These are phyloP conservation scores for Exophiala lecanii-corni DNA, from an alignment of 2,329 filamentous ascomycete species.

Conservation along the genomic window DNA sequence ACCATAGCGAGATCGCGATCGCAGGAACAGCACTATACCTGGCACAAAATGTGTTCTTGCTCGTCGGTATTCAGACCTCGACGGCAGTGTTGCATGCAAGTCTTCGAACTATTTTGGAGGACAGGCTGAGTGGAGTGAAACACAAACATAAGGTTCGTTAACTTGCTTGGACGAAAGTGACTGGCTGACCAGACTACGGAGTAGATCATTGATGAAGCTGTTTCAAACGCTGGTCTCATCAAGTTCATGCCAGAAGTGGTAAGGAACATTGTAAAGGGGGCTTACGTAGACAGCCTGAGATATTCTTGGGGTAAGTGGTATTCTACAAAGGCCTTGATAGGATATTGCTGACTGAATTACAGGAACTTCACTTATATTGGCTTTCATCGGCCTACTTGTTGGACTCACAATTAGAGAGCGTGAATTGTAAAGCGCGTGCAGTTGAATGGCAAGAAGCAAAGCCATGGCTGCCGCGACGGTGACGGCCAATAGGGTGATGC, in stretches of 20 bases:
- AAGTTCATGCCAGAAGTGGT: not conserved
- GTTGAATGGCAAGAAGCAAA: too few relatives aligned
- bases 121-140: not conserved
- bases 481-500: too few relatives aligned
- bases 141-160: not conserved
- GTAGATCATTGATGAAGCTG: not conserved
- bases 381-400: not conserved
- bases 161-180: too few relatives aligned
- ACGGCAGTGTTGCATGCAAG: slow-evolving; percentile 10
- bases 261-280: not conserved
- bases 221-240: not conserved
- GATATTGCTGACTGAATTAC: not conserved
- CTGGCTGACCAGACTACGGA: too few relatives aligned
- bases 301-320: not conserved
- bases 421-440: too few relatives aligned
- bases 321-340: not conserved
- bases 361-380: not conserved
- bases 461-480: too few relatives aligned
- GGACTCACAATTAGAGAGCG: not conserved
- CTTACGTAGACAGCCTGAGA: not conserved
- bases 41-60: slow-evolving; percentile 11
- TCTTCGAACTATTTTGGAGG: slow-evolving; percentile 3
- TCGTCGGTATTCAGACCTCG: slow-evolving; percentile 11
- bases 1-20: slow-evolving; percentile 45
- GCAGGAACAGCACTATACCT: slow-evolving; percentile 47